phyloP scores from a whole-genome alignment of 768 basidiomycete species.

The Amanita muscaria region DNA sequence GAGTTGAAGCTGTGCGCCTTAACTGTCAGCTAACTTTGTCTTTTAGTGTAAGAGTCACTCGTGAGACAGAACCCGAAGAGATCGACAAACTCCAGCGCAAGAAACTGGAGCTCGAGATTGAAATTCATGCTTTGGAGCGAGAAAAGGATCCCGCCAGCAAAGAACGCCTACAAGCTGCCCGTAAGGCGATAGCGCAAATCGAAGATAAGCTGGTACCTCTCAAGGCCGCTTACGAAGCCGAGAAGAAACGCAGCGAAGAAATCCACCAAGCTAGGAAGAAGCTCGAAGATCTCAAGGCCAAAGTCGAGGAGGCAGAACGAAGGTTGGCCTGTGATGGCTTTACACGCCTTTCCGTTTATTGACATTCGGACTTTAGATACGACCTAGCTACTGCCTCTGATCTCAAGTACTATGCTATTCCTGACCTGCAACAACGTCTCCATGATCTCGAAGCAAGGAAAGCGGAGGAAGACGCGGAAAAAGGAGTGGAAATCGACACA shows the following conservation, averaged over 20 bases:
- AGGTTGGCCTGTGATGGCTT: slow-evolving; percentile 39
- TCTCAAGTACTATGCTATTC: slow-evolving; percentile 85
- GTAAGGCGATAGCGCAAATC: slow-evolving; percentile 72
- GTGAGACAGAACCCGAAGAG: slow-evolving; percentile 90
- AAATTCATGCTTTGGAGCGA: slow-evolving; percentile 88
- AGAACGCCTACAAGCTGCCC: slow-evolving; percentile 66
- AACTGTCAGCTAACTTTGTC: neutral
- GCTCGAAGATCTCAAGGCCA: slow-evolving; percentile 87
- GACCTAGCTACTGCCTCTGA: slow-evolving; percentile 79
- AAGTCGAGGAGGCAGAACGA: slow-evolving; percentile 89
- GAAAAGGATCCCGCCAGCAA: slow-evolving; percentile 88
- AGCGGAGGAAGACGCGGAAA: slow-evolving; percentile 55
- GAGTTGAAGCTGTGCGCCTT: slow-evolving; percentile 14
- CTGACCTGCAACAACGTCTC: slow-evolving; percentile 73
- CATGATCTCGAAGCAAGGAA: slow-evolving; percentile 67
- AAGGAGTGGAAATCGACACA: slow-evolving; percentile 46
- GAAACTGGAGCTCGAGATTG: slow-evolving; percentile 88
- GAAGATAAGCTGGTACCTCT: slow-evolving; percentile 81
- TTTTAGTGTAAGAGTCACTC: slow-evolving; percentile 76
- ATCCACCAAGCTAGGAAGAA: slow-evolving; percentile 65
- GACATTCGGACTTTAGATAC: too few species aligned
- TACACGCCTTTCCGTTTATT: too few species aligned
- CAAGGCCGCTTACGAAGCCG: slow-evolving; percentile 78
- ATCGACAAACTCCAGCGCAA: slow-evolving; percentile 86
- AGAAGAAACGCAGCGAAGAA: slow-evolving; percentile 77